Evolutionary conservation across 192 early-diverging fungal species (phyloP).

Genomic region (Chytriomyces sp.): DNA sequence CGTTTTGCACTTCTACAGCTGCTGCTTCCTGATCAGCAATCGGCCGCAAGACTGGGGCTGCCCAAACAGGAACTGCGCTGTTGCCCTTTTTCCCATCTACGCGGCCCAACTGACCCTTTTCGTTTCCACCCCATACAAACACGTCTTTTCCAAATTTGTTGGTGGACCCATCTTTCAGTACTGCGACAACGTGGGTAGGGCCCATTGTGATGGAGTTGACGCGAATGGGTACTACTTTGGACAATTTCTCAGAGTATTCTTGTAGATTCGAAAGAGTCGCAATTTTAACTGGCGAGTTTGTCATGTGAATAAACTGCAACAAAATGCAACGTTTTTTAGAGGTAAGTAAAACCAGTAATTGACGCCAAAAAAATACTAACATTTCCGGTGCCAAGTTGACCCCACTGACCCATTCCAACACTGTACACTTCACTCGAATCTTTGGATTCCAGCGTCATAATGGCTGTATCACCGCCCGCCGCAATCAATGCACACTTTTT

Average conservation of each 20-base stretch:
- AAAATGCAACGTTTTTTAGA: too few relatives aligned
- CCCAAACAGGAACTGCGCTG: conserved; percentile 29
- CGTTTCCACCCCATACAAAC: conserved; percentile 50
- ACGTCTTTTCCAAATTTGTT: conserved; percentile 44
- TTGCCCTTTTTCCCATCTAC: conserved; percentile 43
- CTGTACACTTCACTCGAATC: conserved; percentile 36
- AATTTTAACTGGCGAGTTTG: conserved; percentile 27
- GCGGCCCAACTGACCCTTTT: conserved; percentile 36
- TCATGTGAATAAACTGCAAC: conserved; percentile 33
- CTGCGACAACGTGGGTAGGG: conserved; percentile 40
- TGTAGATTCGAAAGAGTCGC: conserved; percentile 34
- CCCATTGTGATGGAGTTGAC: conserved; percentile 21
- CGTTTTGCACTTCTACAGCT: neutral
- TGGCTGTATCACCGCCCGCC: conserved; percentile 46
- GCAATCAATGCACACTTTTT: conserved; percentile 44
- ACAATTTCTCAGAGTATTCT: conserved; percentile 38
- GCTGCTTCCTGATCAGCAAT: neutral
- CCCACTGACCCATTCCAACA: conserved; percentile 49
- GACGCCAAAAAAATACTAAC: conserved; percentile 15
- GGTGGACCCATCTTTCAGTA: conserved; percentile 22
- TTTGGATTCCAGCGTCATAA: conserved; percentile 37
- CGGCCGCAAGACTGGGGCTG: neutral
- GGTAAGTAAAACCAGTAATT: neutral
- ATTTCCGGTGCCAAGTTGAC: conserved; percentile 48
- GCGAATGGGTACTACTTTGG: conserved; percentile 36